These are phyloP conservation scores for Pythium brachiatum DNA, from an alignment of 352 stramenopile species.

Conservation along the genomic window DNA sequence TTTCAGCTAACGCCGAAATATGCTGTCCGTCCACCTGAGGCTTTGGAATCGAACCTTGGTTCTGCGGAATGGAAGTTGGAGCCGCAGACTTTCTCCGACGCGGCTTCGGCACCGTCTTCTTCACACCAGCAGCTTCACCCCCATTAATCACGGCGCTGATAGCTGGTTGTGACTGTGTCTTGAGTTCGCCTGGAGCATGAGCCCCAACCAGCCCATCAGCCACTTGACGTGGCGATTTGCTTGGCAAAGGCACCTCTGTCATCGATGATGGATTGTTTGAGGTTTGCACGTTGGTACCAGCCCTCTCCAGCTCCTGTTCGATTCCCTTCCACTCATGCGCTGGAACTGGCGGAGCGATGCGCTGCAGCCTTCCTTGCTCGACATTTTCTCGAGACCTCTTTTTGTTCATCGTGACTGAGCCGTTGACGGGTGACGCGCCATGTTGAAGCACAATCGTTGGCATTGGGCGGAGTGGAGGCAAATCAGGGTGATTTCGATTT, in stretches of 20 bases:
- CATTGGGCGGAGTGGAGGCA: background rate
- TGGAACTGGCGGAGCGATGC: background rate
- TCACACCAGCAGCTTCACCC: background rate
- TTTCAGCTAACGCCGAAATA: no score
- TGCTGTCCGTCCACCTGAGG: background rate
- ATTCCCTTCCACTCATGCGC: background rate
- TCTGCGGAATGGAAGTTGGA: background rate
- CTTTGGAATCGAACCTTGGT: background rate
- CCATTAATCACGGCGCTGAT: background rate
- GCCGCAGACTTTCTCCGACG: background rate
- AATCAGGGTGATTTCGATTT: background rate
- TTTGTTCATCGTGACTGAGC: background rate
- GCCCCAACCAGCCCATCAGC: background rate
- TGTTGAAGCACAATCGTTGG: background rate
- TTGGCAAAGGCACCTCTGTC: background rate
- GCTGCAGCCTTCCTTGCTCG: background rate
- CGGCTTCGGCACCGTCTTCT: background rate
- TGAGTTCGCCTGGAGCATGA: background rate
- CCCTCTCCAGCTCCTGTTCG: background rate
- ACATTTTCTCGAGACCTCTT: background rate
- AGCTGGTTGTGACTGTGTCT: background rate
- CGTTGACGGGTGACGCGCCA: background rate
- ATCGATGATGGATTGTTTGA: background rate
- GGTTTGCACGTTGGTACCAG: background rate
- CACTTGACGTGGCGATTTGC: background rate